Conservation (phyloP, 176 grass and related monocot genomes). For the Eleusine coracana region DNA sequence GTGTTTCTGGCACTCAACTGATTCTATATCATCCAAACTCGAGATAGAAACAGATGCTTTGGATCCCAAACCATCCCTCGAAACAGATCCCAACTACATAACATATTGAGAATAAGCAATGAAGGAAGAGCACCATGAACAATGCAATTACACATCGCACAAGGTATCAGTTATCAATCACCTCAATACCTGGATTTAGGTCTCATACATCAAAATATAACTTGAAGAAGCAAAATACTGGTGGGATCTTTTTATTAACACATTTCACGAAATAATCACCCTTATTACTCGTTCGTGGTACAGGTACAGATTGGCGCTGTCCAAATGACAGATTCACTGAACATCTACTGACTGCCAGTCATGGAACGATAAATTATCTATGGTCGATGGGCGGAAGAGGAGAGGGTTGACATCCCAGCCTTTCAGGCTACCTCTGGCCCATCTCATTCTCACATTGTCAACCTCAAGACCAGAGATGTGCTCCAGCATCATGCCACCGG, state of each 20-base stretch:
- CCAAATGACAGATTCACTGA: neutral
- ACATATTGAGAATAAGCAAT: too few species aligned
- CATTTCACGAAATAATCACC: slow-evolving; percentile 33
- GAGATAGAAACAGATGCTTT: too few species aligned
- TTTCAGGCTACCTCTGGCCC: slow-evolving; percentile 48
- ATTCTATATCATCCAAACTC: too few species aligned
- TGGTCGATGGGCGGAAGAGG: slow-evolving; percentile 58
- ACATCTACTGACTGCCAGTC: slow-evolving; percentile 70
- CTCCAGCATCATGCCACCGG: slow-evolving; percentile 83
- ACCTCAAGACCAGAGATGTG: slow-evolving; percentile 77
- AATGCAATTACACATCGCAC: too few species aligned
- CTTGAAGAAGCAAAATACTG: neutral
- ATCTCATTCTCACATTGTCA: slow-evolving; percentile 85
- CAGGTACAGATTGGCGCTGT: neutral
- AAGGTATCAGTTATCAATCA: too few species aligned
- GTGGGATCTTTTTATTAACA: slow-evolving; percentile 36
- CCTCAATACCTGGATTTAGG: too few species aligned
- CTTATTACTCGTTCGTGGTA: slow-evolving; percentile 15
- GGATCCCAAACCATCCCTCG: too few species aligned
- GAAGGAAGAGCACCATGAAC: too few species aligned
- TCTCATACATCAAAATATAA: too few species aligned
- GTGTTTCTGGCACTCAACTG: too few species aligned
- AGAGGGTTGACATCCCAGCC: slow-evolving; percentile 67
- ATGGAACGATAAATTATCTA: slow-evolving; percentile 65
- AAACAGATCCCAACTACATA: too few species aligned